Percentiles rank a stretch among this genome's conserved stretches.
phyloP scores from a whole-genome alignment of 1,139 yeast species.

The Kodamaea anthophila region DNA sequence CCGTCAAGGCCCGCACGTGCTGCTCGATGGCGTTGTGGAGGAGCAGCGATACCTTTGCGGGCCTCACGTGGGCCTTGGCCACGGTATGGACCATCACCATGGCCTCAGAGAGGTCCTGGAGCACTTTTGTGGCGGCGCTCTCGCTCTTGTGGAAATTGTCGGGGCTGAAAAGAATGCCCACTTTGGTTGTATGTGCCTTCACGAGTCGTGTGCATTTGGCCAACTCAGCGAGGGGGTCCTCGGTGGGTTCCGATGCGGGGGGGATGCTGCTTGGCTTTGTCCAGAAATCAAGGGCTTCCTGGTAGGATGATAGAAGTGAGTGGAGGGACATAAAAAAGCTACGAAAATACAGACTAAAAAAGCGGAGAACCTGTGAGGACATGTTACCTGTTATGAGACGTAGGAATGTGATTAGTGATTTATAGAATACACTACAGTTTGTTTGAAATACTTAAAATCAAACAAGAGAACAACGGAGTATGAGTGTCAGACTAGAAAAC shows the following conservation, averaged over 20 bases:
- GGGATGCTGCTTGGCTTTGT: slow-evolving; percentile 4
- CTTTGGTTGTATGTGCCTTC: slow-evolving; percentile 74
- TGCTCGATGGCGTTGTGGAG: slow-evolving; percentile 35
- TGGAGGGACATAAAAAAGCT: slow-evolving; percentile 8
- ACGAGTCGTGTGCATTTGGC: slow-evolving; percentile 52
- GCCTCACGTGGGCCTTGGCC: slow-evolving; percentile 31
- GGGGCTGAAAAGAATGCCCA: slow-evolving; percentile 71
- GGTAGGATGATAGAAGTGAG: slow-evolving; percentile 24
- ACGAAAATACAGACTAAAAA: background rate
- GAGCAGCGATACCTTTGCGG: slow-evolving; percentile 31
- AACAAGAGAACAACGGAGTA: too few species aligned
- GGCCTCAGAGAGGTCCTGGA: slow-evolving; percentile 44
- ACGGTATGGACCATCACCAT: slow-evolving; percentile 41
- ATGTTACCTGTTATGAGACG: too few species aligned
- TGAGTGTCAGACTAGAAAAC: too few species aligned
- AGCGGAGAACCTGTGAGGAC: too few species aligned
- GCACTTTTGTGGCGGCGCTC: slow-evolving; percentile 47
- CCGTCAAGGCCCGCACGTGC: slow-evolving; percentile 25
- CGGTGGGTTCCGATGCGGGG: slow-evolving; percentile 18
- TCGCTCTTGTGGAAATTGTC: slow-evolving; percentile 35
- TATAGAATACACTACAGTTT: too few species aligned
- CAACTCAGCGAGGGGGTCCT: slow-evolving; percentile 49
- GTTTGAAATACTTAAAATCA: too few species aligned
- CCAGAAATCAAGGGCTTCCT: slow-evolving; percentile 35
- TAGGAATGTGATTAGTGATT: too few species aligned